These are phyloP conservation scores for Kazachstania psychrophila DNA, from an alignment of 805 yeast genomes.

Conservation along the genomic window DNA sequence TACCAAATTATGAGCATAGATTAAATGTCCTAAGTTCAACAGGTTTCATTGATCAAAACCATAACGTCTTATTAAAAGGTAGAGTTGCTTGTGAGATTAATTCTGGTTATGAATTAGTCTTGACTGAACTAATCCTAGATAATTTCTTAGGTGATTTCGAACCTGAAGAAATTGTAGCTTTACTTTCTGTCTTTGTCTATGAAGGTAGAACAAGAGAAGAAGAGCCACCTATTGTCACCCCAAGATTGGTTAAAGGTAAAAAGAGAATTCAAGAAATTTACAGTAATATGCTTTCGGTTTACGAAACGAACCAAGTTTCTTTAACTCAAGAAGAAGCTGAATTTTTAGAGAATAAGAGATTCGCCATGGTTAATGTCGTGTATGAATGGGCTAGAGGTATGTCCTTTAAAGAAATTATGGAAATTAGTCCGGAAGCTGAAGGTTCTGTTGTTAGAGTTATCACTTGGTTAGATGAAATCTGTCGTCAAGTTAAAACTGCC, in stretches of 20 bases:
- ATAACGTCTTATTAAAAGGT: conserved; percentile 72
- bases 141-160: conserved; percentile 89
- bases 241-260: conserved; percentile 68
- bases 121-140: conserved; percentile 84
- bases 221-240: conserved; percentile 58
- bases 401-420: conserved; percentile 85
- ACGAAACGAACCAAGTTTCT: conserved; percentile 57
- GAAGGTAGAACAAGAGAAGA: conserved; percentile 64
- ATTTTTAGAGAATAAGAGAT: conserved; percentile 73
- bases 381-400: conserved; percentile 98
- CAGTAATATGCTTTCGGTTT: conserved; percentile 49
- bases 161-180: conserved; percentile 94
- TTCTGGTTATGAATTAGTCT: conserved; percentile 80
- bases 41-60: conserved; percentile 67
- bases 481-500: conserved; percentile 89
- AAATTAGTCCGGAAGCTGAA: conserved; percentile 80
- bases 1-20: conserved; percentile 92
- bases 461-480: conserved; percentile 86
- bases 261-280: conserved; percentile 63
- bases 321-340: conserved; percentile 78
- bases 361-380: conserved; percentile 85
- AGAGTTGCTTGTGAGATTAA: conserved; percentile 89
- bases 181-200: conserved; percentile 83
- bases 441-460: conserved; percentile 96
- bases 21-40: conserved; percentile 65